These are phyloP conservation scores for Alloteropsis semialata DNA, from an alignment of 176 grass and related monocot species.

Conservation along the genomic window DNA sequence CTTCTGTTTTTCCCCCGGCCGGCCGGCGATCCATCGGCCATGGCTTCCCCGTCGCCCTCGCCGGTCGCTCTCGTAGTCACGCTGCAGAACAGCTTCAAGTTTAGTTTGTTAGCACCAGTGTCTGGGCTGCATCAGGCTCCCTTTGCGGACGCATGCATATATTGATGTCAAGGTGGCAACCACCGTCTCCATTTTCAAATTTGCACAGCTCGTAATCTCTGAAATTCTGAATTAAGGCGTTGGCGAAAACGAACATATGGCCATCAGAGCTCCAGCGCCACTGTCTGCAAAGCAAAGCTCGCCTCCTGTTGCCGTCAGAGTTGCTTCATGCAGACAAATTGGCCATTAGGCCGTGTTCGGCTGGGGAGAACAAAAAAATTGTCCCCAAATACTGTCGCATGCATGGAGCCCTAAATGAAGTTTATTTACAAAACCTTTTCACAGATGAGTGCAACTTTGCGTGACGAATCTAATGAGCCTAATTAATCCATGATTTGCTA, in stretches of 20 bases:
- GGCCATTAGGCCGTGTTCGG: not conserved
- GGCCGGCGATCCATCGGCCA: not conserved
- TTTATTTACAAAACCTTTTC: too few relatives aligned
- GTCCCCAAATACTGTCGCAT: too few relatives aligned
- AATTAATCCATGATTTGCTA: too few relatives aligned
- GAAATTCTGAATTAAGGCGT: not conserved
- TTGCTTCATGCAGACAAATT: slow-evolving; percentile 33
- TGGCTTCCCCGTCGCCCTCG: not conserved
- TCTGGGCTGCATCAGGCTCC: not conserved
- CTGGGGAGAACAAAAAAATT: too few relatives aligned
- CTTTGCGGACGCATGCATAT: not conserved
- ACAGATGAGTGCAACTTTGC: too few relatives aligned
- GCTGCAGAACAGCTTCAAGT: slow-evolving; percentile 25
- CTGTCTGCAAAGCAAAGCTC: not conserved
- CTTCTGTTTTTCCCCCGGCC: not conserved
- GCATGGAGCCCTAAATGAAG: too few relatives aligned
- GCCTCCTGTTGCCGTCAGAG: not conserved
- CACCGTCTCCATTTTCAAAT: not conserved
- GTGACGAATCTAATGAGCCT: too few relatives aligned
- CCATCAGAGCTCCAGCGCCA: slow-evolving; percentile 13
- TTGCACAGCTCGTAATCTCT: not conserved
- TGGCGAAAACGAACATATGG: not conserved
- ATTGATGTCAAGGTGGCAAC: slow-evolving; percentile 31
- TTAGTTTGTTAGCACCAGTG: not conserved
- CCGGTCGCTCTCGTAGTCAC: slow-evolving; percentile 11